A percentile compares a stretch with the other conserved stretches of the same genome.
Evolutionary conservation across 208 protist genomes (phyloP).

Genomic region (Wallacemonas rigidus): DNA sequence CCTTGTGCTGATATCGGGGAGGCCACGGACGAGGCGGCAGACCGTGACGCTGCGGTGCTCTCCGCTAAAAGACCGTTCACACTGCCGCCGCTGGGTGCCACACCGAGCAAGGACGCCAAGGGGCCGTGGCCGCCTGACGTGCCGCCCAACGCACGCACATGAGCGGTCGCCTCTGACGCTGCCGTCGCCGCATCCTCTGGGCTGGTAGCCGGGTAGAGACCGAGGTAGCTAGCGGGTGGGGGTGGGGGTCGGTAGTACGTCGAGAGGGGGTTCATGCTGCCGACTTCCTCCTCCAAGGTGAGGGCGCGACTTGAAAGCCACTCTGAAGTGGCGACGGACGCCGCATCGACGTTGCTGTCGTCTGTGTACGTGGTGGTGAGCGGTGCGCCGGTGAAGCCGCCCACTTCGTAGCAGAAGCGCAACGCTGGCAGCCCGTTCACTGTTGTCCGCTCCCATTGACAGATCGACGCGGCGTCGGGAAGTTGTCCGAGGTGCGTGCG

Average conservation of each 20-base stretch:
- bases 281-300: conserved; percentile 66
- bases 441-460: conserved; percentile 51
- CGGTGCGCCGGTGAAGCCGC: conserved; percentile 14
- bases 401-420: conserved; percentile 54
- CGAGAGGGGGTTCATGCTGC: conserved; percentile 72
- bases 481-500: conserved; percentile 55
- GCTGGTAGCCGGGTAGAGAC: conserved; percentile 6
- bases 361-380: conserved; percentile 26
- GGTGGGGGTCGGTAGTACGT: conserved; percentile 46
- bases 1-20: too few species aligned
- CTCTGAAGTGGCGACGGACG: conserved; percentile 44
- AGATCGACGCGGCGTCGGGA: conserved; percentile 45
- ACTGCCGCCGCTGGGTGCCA: background rate
- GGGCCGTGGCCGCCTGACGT: too few species aligned
- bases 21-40: background rate
- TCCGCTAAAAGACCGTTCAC: background rate
- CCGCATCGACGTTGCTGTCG: conserved; percentile 24
- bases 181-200: background rate
- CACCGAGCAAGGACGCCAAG: background rate
- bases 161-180: too few species aligned
- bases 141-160: too few species aligned
- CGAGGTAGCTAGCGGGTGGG: conserved; percentile 31
- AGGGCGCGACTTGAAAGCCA: conserved; percentile 34
- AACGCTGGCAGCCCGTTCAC: conserved; percentile 56
- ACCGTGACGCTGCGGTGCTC: background rate